Evolutionary conservation across 108 stramenopile species (phyloP).

Genomic region (Cylindrotheca fusiformis): DNA sequence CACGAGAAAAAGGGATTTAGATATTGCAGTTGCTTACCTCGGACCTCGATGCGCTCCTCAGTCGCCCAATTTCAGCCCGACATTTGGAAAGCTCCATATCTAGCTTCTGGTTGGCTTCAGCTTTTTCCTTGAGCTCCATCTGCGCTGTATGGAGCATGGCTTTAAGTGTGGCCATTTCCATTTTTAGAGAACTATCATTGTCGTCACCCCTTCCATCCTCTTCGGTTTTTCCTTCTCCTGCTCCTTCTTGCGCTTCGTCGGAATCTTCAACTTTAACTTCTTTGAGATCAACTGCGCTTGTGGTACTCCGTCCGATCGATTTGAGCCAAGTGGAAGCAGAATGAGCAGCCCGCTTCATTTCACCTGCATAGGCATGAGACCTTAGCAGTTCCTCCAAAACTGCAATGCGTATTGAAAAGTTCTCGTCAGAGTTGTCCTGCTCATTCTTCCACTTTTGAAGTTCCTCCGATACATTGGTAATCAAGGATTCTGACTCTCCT

Average conservation of each 20-base stretch:
- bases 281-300: background rate
- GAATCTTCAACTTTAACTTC: background rate
- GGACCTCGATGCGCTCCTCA: conserved; percentile 39
- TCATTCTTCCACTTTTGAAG: conserved; percentile 8
- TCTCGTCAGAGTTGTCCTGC: conserved; percentile 9
- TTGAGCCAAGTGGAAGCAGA: conserved; percentile 69
- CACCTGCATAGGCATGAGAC: conserved; percentile 62
- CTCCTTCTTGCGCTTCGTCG: background rate
- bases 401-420: conserved; percentile 6
- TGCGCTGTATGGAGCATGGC: conserved; percentile 41
- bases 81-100: conserved; percentile 66
- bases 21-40: conserved; percentile 32
- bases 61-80: conserved; percentile 75
- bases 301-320: conserved; percentile 39
- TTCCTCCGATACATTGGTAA: conserved; percentile 9
- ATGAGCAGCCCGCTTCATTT: conserved; percentile 56
- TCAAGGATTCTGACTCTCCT: background rate
- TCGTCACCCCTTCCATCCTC: conserved; percentile 4
- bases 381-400: conserved; percentile 34
- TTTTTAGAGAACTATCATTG: conserved; percentile 5
- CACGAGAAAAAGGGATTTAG: background rate
- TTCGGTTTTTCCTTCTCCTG: background rate
- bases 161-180: conserved; percentile 40
- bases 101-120: conserved; percentile 40
- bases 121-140: conserved; percentile 30